phyloP scores from a whole-genome alignment of 2,329 filamentous ascomycete species.

The Phyllosticta citribraziliensis region DNA sequence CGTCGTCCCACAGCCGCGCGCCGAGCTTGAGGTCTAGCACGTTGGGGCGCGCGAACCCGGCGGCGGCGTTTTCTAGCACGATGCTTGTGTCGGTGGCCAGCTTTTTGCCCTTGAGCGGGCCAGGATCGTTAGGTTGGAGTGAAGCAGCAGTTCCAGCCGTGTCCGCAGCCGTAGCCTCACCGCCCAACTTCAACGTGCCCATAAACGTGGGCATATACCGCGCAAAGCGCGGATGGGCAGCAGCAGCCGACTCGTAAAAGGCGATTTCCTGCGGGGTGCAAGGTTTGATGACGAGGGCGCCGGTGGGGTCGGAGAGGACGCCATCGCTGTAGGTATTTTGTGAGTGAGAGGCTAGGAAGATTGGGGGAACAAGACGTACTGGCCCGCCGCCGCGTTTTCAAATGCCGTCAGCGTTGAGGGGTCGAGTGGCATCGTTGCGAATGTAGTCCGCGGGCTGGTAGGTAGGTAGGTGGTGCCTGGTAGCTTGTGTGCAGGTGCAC shows the following conservation, averaged over 20 bases:
- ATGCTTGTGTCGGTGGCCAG: slow-evolving; percentile 70
- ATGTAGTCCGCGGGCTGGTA: background rate
- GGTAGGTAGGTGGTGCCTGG: no score
- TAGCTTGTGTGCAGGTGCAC: no score
- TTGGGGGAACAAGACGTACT: slow-evolving; percentile 47
- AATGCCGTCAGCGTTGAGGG: slow-evolving; percentile 57
- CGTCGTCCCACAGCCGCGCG: slow-evolving; percentile 72
- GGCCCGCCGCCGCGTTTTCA: slow-evolving; percentile 70
- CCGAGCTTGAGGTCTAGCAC: slow-evolving; percentile 92
- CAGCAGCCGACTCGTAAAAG: slow-evolving; percentile 71
- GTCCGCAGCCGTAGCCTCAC: slow-evolving; percentile 23
- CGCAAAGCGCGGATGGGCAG: slow-evolving; percentile 61
- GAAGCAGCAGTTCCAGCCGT: slow-evolving; percentile 22
- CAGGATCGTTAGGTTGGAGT: slow-evolving; percentile 13
- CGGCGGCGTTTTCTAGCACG: slow-evolving; percentile 74
- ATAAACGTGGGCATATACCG: slow-evolving; percentile 78
- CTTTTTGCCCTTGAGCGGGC: slow-evolving; percentile 47
- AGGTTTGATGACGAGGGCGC: slow-evolving; percentile 86
- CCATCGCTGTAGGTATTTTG: slow-evolving; percentile 57
- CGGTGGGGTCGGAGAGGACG: slow-evolving; percentile 73
- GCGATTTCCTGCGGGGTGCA: slow-evolving; percentile 76
- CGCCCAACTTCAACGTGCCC: slow-evolving; percentile 64
- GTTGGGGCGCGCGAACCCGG: slow-evolving; percentile 74
- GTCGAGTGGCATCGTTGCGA: slow-evolving; percentile 28
- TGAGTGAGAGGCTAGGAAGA: background rate